Evolutionary conservation across 2,329 filamentous ascomycete genomes (phyloP).

Genomic region (Ophiostoma sp.): DNA sequence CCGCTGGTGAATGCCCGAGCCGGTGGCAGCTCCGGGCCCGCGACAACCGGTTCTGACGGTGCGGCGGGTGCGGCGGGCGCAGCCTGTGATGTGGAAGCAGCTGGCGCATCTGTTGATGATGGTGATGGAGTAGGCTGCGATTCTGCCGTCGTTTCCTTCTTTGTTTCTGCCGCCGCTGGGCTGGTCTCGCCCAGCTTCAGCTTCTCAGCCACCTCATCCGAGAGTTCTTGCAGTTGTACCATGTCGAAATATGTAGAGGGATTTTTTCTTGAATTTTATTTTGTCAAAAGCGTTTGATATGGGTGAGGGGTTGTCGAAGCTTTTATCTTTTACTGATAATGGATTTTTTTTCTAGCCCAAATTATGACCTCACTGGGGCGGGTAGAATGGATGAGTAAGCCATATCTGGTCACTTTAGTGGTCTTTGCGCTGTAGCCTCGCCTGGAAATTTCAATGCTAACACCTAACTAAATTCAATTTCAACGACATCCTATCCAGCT

Average conservation of each 20-base stretch:
- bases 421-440: background rate
- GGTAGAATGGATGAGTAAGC: background rate
- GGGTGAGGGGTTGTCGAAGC: background rate
- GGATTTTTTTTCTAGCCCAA: constrained; percentile 6
- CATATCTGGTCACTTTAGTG: background rate
- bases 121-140: background rate
- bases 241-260: constrained; percentile 15
- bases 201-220: constrained; percentile 27
- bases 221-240: constrained; percentile 31
- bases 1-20: constrained; percentile 42
- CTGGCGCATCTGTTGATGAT: background rate
- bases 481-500: constrained; percentile 3
- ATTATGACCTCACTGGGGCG: constrained; percentile 17
- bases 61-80: background rate
- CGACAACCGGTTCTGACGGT: constrained; percentile 17
- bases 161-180: background rate
- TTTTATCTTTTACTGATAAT: background rate
- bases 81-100: background rate
- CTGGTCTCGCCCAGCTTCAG: constrained; percentile 22
- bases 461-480: background rate
- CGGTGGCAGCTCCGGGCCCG: constrained; percentile 49
- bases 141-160: background rate
- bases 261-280: background rate
- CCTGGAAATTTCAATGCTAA: background rate
- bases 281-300: no score